Evolutionary conservation across 306 rosid species (phyloP).

Genomic region (Corylus avellana): DNA sequence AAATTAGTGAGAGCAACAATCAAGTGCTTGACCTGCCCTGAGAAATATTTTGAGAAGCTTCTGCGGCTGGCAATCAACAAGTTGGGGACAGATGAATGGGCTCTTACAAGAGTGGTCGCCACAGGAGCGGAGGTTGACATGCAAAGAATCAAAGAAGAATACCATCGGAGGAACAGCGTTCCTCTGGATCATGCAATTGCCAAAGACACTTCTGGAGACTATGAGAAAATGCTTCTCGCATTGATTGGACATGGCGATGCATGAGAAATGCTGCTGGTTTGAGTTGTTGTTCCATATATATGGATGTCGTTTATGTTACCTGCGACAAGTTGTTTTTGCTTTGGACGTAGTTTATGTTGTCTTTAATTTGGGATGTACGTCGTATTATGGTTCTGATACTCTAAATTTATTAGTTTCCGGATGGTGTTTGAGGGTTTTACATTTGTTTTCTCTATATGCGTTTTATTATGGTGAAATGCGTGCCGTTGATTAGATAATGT

Average conservation of each 20-base stretch:
- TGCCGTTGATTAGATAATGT: too few species aligned
- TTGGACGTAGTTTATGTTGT: not conserved
- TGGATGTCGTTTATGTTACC: not conserved
- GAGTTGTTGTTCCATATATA: not conserved
- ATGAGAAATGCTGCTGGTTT: slow-evolving; percentile 30
- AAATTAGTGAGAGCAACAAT: slow-evolving; percentile 62
- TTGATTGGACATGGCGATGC: slow-evolving; percentile 60
- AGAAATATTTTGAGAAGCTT: slow-evolving; percentile 68
- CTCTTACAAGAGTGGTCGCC: slow-evolving; percentile 73
- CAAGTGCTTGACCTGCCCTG: slow-evolving; percentile 68
- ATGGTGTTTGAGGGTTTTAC: not conserved
- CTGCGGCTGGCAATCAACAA: slow-evolving; percentile 65
- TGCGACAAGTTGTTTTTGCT: not conserved
- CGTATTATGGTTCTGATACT: not conserved
- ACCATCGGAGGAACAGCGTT: slow-evolving; percentile 70
- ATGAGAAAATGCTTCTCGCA: slow-evolving; percentile 66
- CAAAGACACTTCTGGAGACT: slow-evolving; percentile 77
- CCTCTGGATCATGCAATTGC: slow-evolving; percentile 64
- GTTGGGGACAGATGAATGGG: slow-evolving; percentile 81
- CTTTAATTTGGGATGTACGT: not conserved
- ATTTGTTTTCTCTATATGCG: not conserved
- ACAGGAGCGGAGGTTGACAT: slow-evolving; percentile 65
- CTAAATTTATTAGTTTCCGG: not conserved
- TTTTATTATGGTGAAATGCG: not conserved
- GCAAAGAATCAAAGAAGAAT: slow-evolving; percentile 73